phyloP scores from a whole-genome alignment of 805 yeast genomes.

The Wickerhamia fluorescens region DNA sequence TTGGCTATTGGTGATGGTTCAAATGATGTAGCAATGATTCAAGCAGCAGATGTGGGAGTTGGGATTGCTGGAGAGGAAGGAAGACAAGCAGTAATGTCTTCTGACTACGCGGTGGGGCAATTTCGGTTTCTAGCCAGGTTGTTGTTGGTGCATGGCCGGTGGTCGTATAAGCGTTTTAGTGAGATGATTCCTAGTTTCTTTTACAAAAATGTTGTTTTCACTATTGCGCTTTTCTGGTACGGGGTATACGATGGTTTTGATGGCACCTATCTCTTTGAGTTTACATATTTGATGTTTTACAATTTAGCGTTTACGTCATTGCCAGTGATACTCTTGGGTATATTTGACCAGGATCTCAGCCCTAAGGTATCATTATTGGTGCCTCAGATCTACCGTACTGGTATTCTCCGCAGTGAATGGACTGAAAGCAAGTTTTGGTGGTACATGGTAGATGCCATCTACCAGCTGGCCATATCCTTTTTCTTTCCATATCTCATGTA shows the following conservation, averaged over 20 bases:
- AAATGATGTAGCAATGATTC: conserved; percentile 84
- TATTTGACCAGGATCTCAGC: conserved; percentile 69
- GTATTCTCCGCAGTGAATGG: conserved; percentile 60
- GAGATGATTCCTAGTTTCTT: conserved; percentile 77
- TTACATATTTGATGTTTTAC: conserved; percentile 70
- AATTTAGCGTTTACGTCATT: conserved; percentile 76
- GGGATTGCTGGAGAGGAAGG: conserved; percentile 89
- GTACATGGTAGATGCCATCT: conserved; percentile 64
- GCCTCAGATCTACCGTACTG: conserved; percentile 65
- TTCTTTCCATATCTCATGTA: conserved; percentile 60
- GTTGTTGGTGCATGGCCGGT: conserved; percentile 73
- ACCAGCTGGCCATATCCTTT: conserved; percentile 63
- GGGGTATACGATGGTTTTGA: conserved; percentile 64
- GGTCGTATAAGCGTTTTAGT: conserved; percentile 69
- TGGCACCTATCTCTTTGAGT: conserved; percentile 71
- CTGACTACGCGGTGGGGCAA: conserved; percentile 80
- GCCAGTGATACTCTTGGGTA: conserved; percentile 68
- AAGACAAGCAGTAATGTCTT: conserved; percentile 79
- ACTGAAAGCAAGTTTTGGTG: conserved; percentile 50
- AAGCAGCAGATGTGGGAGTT: conserved; percentile 77
- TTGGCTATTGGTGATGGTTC: conserved; percentile 84
- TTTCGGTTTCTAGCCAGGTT: conserved; percentile 61
- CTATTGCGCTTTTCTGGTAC: conserved; percentile 71
- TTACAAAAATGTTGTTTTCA: conserved; percentile 69
- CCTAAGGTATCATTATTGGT: conserved; percentile 57